Evolutionary conservation across 805 yeast genomes (phyloP).

Genomic region (Suhomyces pyralidae): DNA sequence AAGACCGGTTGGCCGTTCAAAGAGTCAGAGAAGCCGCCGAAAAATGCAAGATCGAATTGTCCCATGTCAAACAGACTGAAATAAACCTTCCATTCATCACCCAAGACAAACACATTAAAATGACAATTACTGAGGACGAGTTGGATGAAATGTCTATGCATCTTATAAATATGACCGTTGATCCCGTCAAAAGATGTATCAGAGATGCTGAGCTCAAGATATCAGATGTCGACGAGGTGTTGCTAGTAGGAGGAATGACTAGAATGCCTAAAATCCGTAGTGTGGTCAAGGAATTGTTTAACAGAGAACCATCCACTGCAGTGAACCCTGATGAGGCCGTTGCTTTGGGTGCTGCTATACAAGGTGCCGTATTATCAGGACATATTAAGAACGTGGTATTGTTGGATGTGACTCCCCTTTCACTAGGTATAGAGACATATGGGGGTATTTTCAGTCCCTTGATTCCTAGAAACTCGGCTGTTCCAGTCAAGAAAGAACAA

Average conservation of each 20-base stretch:
- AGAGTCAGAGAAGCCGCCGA: constrained; percentile 80
- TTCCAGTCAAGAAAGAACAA: constrained; percentile 73
- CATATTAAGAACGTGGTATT: constrained; percentile 25
- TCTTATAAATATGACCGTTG: constrained; percentile 63
- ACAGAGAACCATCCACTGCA: constrained; percentile 63
- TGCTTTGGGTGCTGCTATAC: constrained; percentile 30
- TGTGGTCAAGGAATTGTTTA: constrained; percentile 57
- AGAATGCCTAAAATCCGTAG: constrained; percentile 79
- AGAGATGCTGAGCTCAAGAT: constrained; percentile 69
- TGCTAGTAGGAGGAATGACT: constrained; percentile 87
- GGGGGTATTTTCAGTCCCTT: constrained; percentile 82
- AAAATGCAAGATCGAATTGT: constrained; percentile 69
- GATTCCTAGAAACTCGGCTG: constrained; percentile 73
- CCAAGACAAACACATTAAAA: constrained; percentile 57
- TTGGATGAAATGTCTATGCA: constrained; percentile 65
- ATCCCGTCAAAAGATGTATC: constrained; percentile 70
- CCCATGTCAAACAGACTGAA: constrained; percentile 59
- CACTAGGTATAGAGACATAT: constrained; percentile 71
- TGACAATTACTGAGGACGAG: constrained; percentile 61
- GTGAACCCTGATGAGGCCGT: constrained; percentile 69
- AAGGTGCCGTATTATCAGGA: constrained; percentile 27
- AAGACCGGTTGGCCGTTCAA: constrained; percentile 60
- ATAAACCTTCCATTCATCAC: constrained; percentile 70
- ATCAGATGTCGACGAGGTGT: constrained; percentile 68
- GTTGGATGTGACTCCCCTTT: constrained; percentile 26